phyloP scores from a whole-genome alignment of 2,329 filamentous ascomycete species.

The Emydomyces testavorans region DNA sequence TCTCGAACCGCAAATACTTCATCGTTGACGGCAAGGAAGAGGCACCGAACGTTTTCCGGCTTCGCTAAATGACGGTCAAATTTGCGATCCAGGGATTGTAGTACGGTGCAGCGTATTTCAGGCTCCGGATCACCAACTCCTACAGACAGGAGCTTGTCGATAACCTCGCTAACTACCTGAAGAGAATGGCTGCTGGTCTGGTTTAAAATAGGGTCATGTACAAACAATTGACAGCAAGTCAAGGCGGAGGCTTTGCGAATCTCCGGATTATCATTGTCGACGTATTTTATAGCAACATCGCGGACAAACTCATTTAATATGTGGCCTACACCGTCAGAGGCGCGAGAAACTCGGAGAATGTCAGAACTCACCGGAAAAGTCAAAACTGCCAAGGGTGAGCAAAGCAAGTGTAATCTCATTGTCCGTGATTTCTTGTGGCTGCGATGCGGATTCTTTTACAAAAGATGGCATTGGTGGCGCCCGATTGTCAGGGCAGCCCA shows the following conservation, averaged over 20 bases:
- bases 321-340: constrained; percentile 44
- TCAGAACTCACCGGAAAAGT: constrained; percentile 54
- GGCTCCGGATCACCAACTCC: constrained; percentile 85
- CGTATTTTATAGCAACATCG: constrained; percentile 94
- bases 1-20: constrained; percentile 87
- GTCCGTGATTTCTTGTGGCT: constrained; percentile 67
- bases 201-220: constrained; percentile 92
- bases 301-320: constrained; percentile 97
- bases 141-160: constrained; percentile 89
- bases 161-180: constrained; percentile 93
- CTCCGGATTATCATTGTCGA: constrained; percentile 87
- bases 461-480: constrained; percentile 70
- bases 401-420: constrained; percentile 84
- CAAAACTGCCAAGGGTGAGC: constrained; percentile 93
- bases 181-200: constrained; percentile 96
- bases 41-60: constrained; percentile 88
- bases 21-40: constrained; percentile 93
- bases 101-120: constrained; percentile 76
- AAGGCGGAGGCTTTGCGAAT: constrained; percentile 89
- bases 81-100: constrained; percentile 78
- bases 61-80: constrained; percentile 97
- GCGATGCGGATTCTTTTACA: constrained; percentile 73
- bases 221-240: constrained; percentile 95
- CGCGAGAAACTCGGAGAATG: background rate
- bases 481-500: constrained; percentile 84